phyloP scores from a whole-genome alignment of 2,329 filamentous ascomycete species.

The Colletotrichum lentis region DNA sequence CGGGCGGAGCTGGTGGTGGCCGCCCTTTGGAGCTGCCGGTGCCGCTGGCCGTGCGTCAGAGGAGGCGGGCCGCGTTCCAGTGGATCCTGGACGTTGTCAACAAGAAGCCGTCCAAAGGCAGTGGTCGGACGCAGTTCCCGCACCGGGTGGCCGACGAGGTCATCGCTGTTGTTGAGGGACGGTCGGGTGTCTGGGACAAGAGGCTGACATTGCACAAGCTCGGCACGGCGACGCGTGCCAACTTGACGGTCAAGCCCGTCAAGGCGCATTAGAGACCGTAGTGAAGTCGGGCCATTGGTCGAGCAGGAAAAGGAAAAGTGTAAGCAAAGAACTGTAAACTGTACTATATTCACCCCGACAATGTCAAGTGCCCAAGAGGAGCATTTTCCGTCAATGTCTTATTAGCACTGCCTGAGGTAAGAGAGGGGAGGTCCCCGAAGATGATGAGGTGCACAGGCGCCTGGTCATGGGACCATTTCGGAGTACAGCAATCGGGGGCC shows the following conservation, averaged over 20 bases:
- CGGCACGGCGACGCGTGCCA: slow-evolving; percentile 80
- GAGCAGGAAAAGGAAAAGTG: slow-evolving; percentile 9
- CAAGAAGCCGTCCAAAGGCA: slow-evolving; percentile 77
- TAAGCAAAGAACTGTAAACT: slow-evolving; percentile 37
- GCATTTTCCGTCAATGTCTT: neutral
- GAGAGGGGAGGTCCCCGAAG: too few relatives aligned
- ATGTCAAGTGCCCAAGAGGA: slow-evolving; percentile 27
- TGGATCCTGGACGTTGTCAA: slow-evolving; percentile 91
- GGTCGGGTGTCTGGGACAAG: slow-evolving; percentile 84
- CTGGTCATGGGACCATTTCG: too few relatives aligned
- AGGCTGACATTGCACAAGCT: slow-evolving; percentile 80
- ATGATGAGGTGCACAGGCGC: too few relatives aligned
- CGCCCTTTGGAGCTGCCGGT: slow-evolving; percentile 81
- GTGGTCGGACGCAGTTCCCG: slow-evolving; percentile 76
- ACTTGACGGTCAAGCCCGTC: slow-evolving; percentile 59
- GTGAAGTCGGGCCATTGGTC: neutral
- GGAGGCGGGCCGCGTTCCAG: slow-evolving; percentile 78
- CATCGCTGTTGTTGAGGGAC: slow-evolving; percentile 85
- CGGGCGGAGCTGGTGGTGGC: slow-evolving; percentile 86
- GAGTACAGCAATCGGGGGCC: neutral
- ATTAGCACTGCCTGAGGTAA: neutral
- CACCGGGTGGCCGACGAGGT: slow-evolving; percentile 85
- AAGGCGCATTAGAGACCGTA: slow-evolving; percentile 41
- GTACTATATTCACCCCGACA: slow-evolving; percentile 34
- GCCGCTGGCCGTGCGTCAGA: slow-evolving; percentile 77